Base-by-base conservation (phyloP, 2,329 filamentous ascomycete species). In the Arachnomyces sp. region DNA sequence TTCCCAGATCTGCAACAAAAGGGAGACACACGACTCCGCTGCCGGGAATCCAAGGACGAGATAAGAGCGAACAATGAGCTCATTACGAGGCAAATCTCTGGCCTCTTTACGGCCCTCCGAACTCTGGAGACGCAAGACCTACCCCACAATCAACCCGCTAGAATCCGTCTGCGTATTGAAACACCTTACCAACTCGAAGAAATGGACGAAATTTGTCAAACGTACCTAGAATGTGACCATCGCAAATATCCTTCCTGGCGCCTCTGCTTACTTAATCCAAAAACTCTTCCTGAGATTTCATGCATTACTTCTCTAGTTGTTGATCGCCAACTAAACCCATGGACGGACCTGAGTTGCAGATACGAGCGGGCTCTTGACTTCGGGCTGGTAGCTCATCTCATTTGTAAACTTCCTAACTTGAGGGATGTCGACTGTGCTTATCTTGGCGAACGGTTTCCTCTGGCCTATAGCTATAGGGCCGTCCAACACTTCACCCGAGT, bases 331-430 rank as follows among this genome's bases (percentile, higher is more conserved):
- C 3, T 7, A 12, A n/a, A 14, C 7, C 12, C 8, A 7, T 17
- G 16, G 15, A 14, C 14, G 3, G 12, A 30, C 25, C 8, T 15
- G 3, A 12, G 7, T 4, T 12, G 20, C 7, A 16, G 9, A 7
- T 3, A 13, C 17, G 18, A 31, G 13, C 36, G 32, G 18, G 29
- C 37, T 11, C 34, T 43, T 17, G 33, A 43, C 29, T 18, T 40
- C 14, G 37, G 33, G 5, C 15, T 40, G n/a, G 18, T 43, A 28
- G 20, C 42, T 20, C 30, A 17, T 2, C 42, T 43, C 28, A 17
- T 43, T 37, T 40, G 37, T n/a, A 43, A 40, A 28, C 38, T 43
- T 30, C 37, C 33, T 12, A 43, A 40, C 25, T 18, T 43, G 15
- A 13, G 37, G 12, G 42, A 18, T 20, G 34, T 43, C 14, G 14